Conservation (phyloP, 2,329 filamentous ascomycete genomes). For the Lasiodiplodia sp. region DNA sequence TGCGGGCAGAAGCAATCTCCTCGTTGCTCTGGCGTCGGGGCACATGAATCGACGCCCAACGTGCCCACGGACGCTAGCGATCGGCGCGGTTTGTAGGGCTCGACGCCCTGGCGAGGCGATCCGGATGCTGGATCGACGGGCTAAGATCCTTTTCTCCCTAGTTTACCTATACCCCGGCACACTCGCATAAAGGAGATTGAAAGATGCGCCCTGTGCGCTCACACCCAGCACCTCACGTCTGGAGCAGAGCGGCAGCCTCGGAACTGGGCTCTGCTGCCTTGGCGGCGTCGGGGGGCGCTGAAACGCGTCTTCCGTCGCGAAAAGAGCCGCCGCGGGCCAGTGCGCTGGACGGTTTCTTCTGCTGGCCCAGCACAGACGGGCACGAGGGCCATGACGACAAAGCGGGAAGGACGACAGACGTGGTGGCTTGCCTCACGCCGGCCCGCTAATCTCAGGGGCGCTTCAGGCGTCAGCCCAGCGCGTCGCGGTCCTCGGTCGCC, state of each 20-base stretch:
- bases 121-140: constrained; percentile 25
- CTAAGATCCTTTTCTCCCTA: constrained; percentile 3
- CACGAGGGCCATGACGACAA: constrained; percentile 19
- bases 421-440: constrained; percentile 16
- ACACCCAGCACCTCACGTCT: constrained; percentile 12
- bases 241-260: constrained; percentile 20
- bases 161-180: constrained; percentile 15
- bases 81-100: constrained; percentile 7
- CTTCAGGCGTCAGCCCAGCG: constrained; percentile 24
- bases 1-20: constrained; percentile 11
- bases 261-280: constrained; percentile 9
- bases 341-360: constrained; percentile 6
- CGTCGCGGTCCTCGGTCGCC: constrained; percentile 10
- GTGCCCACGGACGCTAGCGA: constrained; percentile 11
- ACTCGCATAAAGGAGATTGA: constrained; percentile 26
- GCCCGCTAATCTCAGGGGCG: constrained; percentile 26
- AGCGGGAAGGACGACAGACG: constrained; percentile 19
- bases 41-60: constrained; percentile 28
- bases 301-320: constrained; percentile 6
- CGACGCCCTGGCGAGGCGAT: constrained; percentile 28
- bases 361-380: constrained; percentile 9
- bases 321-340: constrained; percentile 9
- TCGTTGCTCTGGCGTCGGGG: not conserved
- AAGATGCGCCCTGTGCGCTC: constrained; percentile 8
- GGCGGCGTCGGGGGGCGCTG: constrained; percentile 1